Evolutionary conservation across 352 stramenopile species (phyloP).

Genomic region (Phytophthora agathidicida): DNA sequence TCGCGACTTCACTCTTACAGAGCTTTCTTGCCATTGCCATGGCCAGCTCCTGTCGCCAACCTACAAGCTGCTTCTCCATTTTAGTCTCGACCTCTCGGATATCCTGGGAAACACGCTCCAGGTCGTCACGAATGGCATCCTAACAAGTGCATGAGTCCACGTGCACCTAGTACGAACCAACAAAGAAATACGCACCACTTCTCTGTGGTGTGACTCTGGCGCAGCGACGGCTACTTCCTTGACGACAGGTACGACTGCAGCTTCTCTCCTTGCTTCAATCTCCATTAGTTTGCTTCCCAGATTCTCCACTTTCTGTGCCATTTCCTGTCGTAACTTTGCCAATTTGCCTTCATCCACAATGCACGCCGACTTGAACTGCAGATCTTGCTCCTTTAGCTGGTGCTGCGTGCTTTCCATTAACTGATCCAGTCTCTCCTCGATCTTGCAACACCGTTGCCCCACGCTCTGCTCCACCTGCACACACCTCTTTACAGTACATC

Average conservation of each 20-base stretch:
- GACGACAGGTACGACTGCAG: neutral
- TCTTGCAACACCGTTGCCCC: constrained; percentile 2
- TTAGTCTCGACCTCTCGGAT: constrained; percentile 23
- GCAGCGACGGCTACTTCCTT: constrained; percentile 10
- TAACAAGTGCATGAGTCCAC: constrained; percentile 5
- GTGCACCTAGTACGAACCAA: neutral
- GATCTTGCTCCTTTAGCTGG: constrained; percentile 14
- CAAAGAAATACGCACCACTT: constrained; percentile 11
- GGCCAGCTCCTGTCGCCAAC: constrained; percentile 31
- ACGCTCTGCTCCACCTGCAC: constrained; percentile 18
- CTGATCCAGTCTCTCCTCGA: constrained; percentile 10
- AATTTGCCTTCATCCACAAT: constrained; percentile 10
- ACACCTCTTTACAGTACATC: constrained; percentile 1
- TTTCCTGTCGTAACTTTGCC: constrained; percentile 14
- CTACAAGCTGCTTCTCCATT: constrained; percentile 24
- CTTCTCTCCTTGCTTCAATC: constrained; percentile 16
- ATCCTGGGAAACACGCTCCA: constrained; percentile 11
- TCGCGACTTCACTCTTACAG: constrained; percentile 34
- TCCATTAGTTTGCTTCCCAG: constrained; percentile 7
- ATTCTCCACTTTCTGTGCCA: constrained; percentile 9
- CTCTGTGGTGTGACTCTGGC: constrained; percentile 3
- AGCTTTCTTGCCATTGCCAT: constrained; percentile 25
- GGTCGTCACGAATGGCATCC: constrained; percentile 6
- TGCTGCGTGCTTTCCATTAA: constrained; percentile 4
- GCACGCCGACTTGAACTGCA: constrained; percentile 8